Conservation (phyloP, 108 stramenopile species). For the Heterococcus sp. region DNA sequence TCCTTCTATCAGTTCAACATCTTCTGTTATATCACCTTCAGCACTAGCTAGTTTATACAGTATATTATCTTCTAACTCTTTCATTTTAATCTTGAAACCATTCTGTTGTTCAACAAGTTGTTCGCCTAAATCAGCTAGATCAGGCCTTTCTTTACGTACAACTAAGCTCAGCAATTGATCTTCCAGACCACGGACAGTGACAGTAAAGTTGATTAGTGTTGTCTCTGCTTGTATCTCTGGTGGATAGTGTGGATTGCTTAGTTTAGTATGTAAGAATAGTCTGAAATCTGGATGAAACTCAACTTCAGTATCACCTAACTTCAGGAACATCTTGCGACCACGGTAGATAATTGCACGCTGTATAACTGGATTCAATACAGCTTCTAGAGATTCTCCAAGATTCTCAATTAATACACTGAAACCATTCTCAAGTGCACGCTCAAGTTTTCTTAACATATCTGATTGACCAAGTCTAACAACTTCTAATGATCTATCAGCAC, state of each 20-base stretch:
- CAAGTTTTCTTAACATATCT: slow-evolving; percentile 66
- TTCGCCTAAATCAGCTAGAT: slow-evolving; percentile 64
- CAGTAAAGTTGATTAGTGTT: slow-evolving; percentile 75
- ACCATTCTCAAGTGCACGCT: slow-evolving; percentile 67
- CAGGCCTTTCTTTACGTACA: slow-evolving; percentile 70
- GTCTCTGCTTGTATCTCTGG: slow-evolving; percentile 79
- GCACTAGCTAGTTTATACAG: slow-evolving; percentile 68
- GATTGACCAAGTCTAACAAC: slow-evolving; percentile 68
- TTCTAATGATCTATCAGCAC: slow-evolving; percentile 55
- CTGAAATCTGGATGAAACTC: slow-evolving; percentile 74
- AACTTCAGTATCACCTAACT: slow-evolving; percentile 74
- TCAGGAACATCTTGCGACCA: slow-evolving; percentile 64
- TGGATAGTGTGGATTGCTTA: slow-evolving; percentile 74
- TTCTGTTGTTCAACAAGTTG: slow-evolving; percentile 71
- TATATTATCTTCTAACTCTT: slow-evolving; percentile 78
- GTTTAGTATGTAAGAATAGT: slow-evolving; percentile 74
- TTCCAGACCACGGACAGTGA: slow-evolving; percentile 68
- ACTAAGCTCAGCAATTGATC: slow-evolving; percentile 74
- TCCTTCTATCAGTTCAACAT: slow-evolving; percentile 37
- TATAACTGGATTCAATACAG: slow-evolving; percentile 72
- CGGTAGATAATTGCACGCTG: slow-evolving; percentile 72
- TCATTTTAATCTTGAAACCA: slow-evolving; percentile 74
- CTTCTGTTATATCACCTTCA: slow-evolving; percentile 69
- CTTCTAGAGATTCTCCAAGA: slow-evolving; percentile 68
- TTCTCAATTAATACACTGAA: slow-evolving; percentile 71